phyloP scores from a whole-genome alignment of 2,329 filamentous ascomycete species.

The Xylaria arbuscula region DNA sequence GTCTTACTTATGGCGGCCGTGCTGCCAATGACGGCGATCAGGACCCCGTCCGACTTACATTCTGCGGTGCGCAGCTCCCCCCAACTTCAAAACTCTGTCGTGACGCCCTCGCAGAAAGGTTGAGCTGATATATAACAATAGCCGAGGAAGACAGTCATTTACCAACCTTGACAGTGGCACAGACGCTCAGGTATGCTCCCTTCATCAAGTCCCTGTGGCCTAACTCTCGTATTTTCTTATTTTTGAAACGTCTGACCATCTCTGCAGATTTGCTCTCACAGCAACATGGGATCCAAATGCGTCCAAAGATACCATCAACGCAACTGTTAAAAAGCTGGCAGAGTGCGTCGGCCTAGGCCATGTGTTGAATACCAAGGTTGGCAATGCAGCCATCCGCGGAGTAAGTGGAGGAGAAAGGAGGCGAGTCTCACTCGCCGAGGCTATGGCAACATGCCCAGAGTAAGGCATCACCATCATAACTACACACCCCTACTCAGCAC shows the following conservation, averaged over 20 bases:
- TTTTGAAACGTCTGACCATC: too few species aligned
- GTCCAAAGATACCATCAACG: not conserved
- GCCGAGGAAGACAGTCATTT: conserved; percentile 60
- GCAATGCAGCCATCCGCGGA: conserved; percentile 70
- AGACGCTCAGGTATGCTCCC: conserved; percentile 58
- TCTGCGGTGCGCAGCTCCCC: conserved; percentile 21
- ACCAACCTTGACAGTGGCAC: conserved; percentile 68
- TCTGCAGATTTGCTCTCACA: conserved; percentile 64
- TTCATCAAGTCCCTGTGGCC: too few species aligned
- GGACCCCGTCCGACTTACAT: conserved; percentile 31
- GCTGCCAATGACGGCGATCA: conserved; percentile 25
- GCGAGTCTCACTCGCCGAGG: conserved; percentile 76
- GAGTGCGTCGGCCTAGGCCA: conserved; percentile 67
- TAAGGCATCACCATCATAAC: too few species aligned
- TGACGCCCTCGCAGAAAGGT: too few species aligned
- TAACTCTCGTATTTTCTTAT: too few species aligned
- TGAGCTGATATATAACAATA: not conserved
- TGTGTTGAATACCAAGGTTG: conserved; percentile 68
- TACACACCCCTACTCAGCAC: too few species aligned
- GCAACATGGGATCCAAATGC: conserved; percentile 48
- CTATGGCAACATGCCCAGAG: conserved; percentile 45
- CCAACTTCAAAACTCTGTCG: not conserved
- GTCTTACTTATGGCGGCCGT: conserved; percentile 34
- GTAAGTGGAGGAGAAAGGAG: conserved; percentile 70
- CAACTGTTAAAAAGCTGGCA: conserved; percentile 19